phyloP scores from a whole-genome alignment of 202 grass and related monocot species.

The Elaeis oleifera region DNA sequence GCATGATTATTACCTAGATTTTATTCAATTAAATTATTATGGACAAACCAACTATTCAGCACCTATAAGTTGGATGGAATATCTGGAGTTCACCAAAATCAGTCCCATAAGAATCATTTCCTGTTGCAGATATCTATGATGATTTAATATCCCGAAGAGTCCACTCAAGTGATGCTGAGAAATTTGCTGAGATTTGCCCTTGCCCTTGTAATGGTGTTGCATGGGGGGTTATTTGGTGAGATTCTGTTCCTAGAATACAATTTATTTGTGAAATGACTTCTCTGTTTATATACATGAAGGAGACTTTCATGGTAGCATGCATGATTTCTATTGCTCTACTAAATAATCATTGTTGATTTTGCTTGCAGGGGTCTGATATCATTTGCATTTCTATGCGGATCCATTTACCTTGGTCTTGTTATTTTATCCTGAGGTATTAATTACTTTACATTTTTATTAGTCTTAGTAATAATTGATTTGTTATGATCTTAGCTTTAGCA shows the following conservation, averaged over 20 bases:
- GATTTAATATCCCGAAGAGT: conserved; percentile 98
- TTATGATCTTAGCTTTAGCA: too few relatives aligned
- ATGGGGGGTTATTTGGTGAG: conserved; percentile 90
- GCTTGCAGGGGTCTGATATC: conserved; percentile 88
- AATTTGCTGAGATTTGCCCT: conserved; percentile 97
- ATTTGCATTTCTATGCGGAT: conserved; percentile 64
- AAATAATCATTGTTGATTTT: conserved; percentile 8
- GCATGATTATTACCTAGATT: conserved; percentile 5
- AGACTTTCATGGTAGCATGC: too few relatives aligned
- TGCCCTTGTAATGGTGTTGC: conserved; percentile 83
- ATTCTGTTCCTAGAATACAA: neutral
- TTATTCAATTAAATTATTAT: too few relatives aligned
- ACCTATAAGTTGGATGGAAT: too few relatives aligned
- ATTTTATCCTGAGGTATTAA: conserved; percentile 83
- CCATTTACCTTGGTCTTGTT: conserved; percentile 84
- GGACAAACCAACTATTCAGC: too few relatives aligned
- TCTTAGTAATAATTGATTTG: conserved; percentile 26
- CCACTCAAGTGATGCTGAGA: conserved; percentile 97
- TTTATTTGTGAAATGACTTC: too few relatives aligned
- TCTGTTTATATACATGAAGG: too few relatives aligned
- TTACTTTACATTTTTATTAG: conserved; percentile 11
- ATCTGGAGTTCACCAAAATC: too few relatives aligned
- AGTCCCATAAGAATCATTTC: neutral
- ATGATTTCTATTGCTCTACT: too few relatives aligned
- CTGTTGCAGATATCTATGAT: conserved; percentile 80